These are phyloP conservation scores for Gymnopilus dilepis DNA, from an alignment of 768 basidiomycete species.

Conservation along the genomic window DNA sequence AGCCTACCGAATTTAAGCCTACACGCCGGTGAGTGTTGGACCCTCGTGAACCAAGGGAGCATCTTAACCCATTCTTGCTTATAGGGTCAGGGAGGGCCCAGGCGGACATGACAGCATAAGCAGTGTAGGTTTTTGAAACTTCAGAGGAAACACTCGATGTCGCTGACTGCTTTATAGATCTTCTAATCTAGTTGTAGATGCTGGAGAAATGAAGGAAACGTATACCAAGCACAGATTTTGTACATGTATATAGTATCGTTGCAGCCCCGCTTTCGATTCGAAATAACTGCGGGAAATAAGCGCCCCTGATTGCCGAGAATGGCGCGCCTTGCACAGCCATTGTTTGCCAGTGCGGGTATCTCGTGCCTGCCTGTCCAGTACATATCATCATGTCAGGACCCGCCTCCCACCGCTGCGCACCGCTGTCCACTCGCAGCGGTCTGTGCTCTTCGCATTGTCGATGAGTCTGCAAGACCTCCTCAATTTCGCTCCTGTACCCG, in stretches of 20 bases:
- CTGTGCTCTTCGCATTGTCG: background rate
- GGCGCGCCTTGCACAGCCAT: constrained; percentile 5
- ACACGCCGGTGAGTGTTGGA: constrained; percentile 61
- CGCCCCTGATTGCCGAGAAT: background rate
- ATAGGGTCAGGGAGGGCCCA: constrained; percentile 69
- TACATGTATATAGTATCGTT: background rate
- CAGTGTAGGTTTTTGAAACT: constrained; percentile 33
- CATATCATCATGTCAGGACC: constrained; percentile 6
- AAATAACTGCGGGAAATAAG: background rate
- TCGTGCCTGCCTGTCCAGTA: constrained; percentile 14
- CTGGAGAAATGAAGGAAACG: background rate
- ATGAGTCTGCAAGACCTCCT: constrained; percentile 34
- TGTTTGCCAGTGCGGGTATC: background rate
- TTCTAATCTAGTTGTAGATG: constrained; percentile 19
- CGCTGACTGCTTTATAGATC: constrained; percentile 16
- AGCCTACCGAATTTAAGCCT: constrained; percentile 61
- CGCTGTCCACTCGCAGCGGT: background rate
- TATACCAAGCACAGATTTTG: background rate
- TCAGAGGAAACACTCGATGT: background rate
- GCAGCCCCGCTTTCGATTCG: too few relatives aligned
- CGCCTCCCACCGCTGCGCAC: constrained; percentile 12
- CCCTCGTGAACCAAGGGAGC: too few relatives aligned
- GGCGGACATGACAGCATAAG: constrained; percentile 69
- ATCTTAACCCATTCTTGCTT: background rate
- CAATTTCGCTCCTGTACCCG: constrained; percentile 33